Evolutionary conservation across 2,329 filamentous ascomycete species (phyloP).

Genomic region (Alternaria sp.): DNA sequence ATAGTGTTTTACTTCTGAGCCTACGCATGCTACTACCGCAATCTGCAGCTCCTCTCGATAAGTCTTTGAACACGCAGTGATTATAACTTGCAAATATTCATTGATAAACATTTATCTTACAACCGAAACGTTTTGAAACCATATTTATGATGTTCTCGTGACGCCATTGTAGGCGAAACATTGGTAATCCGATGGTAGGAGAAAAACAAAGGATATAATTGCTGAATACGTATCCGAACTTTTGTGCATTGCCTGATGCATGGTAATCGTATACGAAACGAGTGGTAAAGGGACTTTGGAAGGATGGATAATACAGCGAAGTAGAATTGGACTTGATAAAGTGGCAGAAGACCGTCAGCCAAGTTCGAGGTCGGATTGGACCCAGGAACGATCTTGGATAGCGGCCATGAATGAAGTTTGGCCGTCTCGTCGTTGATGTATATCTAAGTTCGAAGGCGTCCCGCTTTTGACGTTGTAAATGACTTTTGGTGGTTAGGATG

Average conservation of each 20-base stretch:
- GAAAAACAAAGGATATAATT: not conserved
- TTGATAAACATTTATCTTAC: not conserved
- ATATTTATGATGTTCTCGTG: not conserved
- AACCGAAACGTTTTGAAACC: not conserved
- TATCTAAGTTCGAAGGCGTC: not conserved
- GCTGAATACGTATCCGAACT: not conserved
- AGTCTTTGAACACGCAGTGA: too few species aligned
- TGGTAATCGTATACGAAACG: not conserved
- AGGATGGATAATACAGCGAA: not conserved
- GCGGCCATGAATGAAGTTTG: not conserved
- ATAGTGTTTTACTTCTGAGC: too few species aligned
- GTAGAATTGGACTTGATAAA: not conserved
- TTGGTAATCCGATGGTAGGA: not conserved
- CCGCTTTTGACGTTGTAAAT: not conserved
- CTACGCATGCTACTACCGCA: too few species aligned
- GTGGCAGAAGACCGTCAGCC: not conserved
- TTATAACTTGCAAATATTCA: not conserved
- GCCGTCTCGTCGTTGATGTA: not conserved
- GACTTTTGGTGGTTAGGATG: not conserved
- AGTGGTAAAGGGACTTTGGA: not conserved
- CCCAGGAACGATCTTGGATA: not conserved
- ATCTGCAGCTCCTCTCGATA: too few species aligned
- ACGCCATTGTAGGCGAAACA: fast-evolving
- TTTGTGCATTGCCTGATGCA: not conserved
- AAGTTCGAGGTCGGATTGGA: not conserved